phyloP scores from a whole-genome alignment of 2,329 filamentous ascomycete genomes.

The Epicoccum nigrum region DNA sequence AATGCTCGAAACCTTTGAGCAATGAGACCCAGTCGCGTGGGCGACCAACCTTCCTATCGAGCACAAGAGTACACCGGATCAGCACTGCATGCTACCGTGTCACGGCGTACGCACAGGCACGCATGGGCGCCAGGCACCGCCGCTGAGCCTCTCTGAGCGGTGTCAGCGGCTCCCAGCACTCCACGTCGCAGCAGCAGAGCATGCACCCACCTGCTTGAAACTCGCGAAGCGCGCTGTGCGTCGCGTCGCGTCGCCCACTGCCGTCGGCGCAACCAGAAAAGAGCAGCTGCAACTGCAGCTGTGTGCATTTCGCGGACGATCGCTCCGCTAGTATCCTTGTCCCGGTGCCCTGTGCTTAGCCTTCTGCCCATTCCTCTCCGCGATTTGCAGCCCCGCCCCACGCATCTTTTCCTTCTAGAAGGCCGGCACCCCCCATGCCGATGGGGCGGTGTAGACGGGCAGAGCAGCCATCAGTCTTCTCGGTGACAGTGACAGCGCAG shows the following conservation, averaged over 20 bases:
- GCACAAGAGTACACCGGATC: constrained; percentile 20
- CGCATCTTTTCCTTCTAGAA: constrained; percentile 16
- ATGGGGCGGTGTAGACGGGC: constrained; percentile 10
- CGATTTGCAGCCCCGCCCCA: constrained; percentile 23
- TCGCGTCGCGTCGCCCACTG: not conserved
- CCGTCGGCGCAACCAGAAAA: not conserved
- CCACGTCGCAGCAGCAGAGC: constrained; percentile 5
- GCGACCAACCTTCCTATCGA: constrained; percentile 18
- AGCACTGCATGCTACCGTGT: constrained; percentile 15
- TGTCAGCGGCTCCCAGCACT: not conserved
- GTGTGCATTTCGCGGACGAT: constrained; percentile 2
- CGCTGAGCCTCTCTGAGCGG: constrained; percentile 1
- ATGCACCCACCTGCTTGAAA: constrained; percentile 8
- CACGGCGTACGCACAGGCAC: constrained; percentile 10
- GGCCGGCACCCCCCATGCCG: not conserved
- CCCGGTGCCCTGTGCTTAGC: constrained; percentile 1
- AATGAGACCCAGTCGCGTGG: constrained; percentile 31
- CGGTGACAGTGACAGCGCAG: not conserved
- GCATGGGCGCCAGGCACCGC: constrained; percentile 20
- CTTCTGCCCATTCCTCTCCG: constrained; percentile 10
- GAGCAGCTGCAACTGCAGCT: not conserved
- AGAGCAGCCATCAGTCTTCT: not conserved
- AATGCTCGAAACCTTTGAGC: constrained; percentile 21
- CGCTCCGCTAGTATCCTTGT: constrained; percentile 3
- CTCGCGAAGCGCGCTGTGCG: constrained; percentile 4